Evolutionary conservation across 257 asterid species (phyloP), one percentile per base, ranked within the genome.

Genomic region (Salvia splendens): DNA sequence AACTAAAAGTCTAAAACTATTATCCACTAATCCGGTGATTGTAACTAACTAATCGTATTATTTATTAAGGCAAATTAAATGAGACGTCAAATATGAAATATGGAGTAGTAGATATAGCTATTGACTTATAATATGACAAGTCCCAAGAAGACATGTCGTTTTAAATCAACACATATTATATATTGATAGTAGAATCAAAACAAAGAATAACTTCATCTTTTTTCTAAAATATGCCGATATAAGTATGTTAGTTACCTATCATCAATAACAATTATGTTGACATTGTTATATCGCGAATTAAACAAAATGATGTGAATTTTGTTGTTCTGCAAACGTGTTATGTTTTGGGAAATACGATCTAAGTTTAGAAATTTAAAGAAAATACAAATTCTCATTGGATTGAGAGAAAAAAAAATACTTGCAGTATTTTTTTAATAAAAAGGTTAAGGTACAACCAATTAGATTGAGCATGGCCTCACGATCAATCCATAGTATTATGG

Each of bases 401-500:
- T 3, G 40, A 60, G 24, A 20, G 6, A 20, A 42, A 42, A 20
- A 42, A 42, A 24, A 8, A 0, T 24, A 24, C 38, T 2, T 1
- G 8, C 2, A 51, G 6, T 6, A 38, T 5, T 5, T 38, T 5
- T 1, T 16, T 11, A 14, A 16, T 35, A 40, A 54, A 1, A 7
- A 24, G 53, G 30, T 35, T 14, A 32, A 60, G 52, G 45, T 42
- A 12, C 48, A 66, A 65, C 54, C 12, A 68, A 61, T 56, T 72
- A 61, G 82, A 79, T 64, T 42, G 61, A 47, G 70, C 57, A 52
- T 72, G 64, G 68, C 64, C 79, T 75, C 79, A 65, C 9, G 68
- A 64, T 58, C 71, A 56, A 65, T 61, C 64, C 49, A 17, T 49
- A 24, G 30, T 24, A 30, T 42, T 48, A 51, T 61, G 67, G 75